phyloP scores from a whole-genome alignment of 1,284 basidiomycete genomes.

The Cutaneotrichosporon curvatum region DNA sequence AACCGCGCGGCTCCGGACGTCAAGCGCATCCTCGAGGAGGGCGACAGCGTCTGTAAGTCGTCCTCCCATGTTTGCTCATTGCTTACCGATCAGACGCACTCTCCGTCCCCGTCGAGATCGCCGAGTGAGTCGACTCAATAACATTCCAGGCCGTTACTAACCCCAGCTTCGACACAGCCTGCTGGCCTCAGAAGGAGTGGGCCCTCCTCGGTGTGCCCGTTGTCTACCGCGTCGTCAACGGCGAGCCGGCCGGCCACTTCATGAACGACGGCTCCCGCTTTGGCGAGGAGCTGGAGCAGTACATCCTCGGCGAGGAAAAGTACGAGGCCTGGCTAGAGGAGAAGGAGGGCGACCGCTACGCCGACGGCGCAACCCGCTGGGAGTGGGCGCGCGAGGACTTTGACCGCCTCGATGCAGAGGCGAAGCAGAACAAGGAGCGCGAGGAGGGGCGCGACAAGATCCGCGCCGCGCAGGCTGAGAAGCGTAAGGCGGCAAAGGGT shows the following conservation, averaged over 20 bases:
- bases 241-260: neutral
- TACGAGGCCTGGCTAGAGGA: constrained; percentile 2
- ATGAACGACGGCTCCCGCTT: neutral
- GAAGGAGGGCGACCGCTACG: constrained; percentile 1
- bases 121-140: neutral
- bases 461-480: neutral
- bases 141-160: neutral
- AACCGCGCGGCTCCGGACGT: neutral
- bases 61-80: no score
- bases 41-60: neutral
- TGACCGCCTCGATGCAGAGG: neutral
- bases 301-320: neutral
- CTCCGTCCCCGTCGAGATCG: neutral
- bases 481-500: constrained; percentile 2
- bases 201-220: neutral
- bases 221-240: constrained; percentile 1
- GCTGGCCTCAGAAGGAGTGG: constrained; percentile 4
- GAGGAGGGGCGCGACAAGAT: neutral
- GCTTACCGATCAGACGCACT: neutral
- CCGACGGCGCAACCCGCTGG: neutral
- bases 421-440: neutral
- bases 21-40: constrained; percentile 1
- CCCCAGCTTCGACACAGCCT: neutral
- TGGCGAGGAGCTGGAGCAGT: constrained; percentile 1
- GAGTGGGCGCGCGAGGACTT: constrained; percentile 3